phyloP scores from a whole-genome alignment of 2,329 filamentous ascomycete species.

The Pestalotiopsis fici region DNA sequence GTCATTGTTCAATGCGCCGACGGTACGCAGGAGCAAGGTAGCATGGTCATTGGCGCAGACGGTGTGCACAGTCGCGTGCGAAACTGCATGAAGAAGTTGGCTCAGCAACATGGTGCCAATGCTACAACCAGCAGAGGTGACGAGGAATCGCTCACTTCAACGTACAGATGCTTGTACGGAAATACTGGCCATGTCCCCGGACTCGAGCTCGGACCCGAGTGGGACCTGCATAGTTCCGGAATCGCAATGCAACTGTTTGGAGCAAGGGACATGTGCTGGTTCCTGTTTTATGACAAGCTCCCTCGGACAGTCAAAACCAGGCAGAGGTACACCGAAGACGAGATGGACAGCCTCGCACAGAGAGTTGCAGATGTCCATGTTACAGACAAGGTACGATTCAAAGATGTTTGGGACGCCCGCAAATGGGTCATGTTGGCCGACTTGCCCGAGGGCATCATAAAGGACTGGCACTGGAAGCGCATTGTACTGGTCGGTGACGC shows the following conservation, averaged over 20 bases:
- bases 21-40: constrained; percentile 3
- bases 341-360: not conserved
- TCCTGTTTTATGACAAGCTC: not conserved
- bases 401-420: not conserved
- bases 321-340: not conserved
- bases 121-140: not conserved
- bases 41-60: constrained; percentile 11
- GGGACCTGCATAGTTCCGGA: not conserved
- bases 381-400: not conserved
- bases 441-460: not conserved
- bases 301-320: not conserved
- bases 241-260: not conserved
- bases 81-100: not conserved
- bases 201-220: not conserved
- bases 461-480: not conserved
- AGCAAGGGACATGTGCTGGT: not conserved
- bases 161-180: not conserved
- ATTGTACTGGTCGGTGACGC: constrained; percentile 1
- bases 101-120: not conserved
- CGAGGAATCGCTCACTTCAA: not conserved
- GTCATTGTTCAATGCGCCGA: not conserved
- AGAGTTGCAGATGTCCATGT: not conserved
- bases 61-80: not conserved
- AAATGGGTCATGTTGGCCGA: not conserved
- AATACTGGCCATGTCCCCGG: not conserved